Evolutionary conservation across 23 red algal genomes (phyloP).

Genomic region (Agarophyton chilense): DNA sequence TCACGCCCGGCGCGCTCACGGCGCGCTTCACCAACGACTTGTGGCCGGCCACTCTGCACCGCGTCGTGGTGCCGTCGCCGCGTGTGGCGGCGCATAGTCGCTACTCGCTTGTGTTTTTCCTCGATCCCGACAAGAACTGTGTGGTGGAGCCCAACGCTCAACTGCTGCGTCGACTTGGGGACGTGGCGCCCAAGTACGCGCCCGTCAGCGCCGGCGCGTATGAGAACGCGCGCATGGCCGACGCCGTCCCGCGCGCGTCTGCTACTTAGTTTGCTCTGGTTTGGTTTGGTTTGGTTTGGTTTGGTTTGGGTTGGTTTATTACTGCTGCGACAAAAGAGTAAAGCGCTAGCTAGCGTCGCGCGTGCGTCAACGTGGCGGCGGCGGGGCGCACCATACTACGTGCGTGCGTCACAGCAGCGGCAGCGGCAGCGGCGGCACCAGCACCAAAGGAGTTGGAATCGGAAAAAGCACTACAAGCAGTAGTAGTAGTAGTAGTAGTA

Average conservation of each 20-base stretch:
- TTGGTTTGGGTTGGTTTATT: no score
- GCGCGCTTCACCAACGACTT: conserved; percentile 54
- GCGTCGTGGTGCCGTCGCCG: conserved; percentile 46
- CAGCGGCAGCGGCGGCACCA: no score
- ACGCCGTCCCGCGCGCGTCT: background rate
- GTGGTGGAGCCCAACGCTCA: conserved; percentile 9
- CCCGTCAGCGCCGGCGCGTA: conserved; percentile 28
- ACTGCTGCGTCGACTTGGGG: no score
- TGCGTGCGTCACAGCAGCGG: no score
- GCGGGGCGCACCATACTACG: no score
- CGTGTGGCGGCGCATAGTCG: background rate
- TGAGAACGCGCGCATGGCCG: background rate
- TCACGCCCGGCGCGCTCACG: conserved; percentile 25
- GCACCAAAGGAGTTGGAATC: no score
- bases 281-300: no score
- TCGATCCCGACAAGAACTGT: conserved; percentile 4
- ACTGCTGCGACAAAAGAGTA: no score
- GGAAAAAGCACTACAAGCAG: no score
- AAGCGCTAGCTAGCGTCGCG: background rate
- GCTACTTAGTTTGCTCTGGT: no score
- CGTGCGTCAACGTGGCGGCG: background rate
- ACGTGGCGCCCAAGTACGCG: no score
- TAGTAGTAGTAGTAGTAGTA: no score
- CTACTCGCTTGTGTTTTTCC: conserved; percentile 38
- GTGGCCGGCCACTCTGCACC: conserved; percentile 43